Percentiles rank a stretch among this genome's conserved stretches.
These are phyloP conservation scores for Quercus mongolica DNA, from an alignment of 306 rosid species.

Conservation along the genomic window DNA sequence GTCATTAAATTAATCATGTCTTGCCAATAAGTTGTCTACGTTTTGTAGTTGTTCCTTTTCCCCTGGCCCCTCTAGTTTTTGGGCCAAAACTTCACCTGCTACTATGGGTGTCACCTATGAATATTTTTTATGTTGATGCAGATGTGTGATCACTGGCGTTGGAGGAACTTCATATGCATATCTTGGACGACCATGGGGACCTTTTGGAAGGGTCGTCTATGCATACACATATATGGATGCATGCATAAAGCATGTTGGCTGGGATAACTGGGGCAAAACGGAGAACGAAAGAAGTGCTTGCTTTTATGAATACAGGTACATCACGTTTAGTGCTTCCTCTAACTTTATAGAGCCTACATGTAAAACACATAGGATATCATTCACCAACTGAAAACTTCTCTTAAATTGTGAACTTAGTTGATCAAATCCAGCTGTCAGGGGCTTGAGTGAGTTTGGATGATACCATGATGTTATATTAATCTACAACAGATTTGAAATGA, in stretches of 20 bases:
- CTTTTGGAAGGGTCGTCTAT: slow-evolving; percentile 84
- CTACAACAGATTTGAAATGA: not conserved
- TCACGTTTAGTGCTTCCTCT: slow-evolving; percentile 1
- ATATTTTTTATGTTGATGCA: slow-evolving; percentile 30
- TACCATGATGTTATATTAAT: not conserved
- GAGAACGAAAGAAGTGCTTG: slow-evolving; percentile 79
- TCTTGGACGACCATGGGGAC: slow-evolving; percentile 96
- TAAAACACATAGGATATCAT: not conserved
- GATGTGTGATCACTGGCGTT: slow-evolving; percentile 81
- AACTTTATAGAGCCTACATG: slow-evolving; percentile 2
- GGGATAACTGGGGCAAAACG: slow-evolving; percentile 80
- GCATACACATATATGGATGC: slow-evolving; percentile 75
- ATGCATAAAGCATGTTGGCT: slow-evolving; percentile 64
- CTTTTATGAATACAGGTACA: slow-evolving; percentile 79
- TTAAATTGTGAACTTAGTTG: not conserved
- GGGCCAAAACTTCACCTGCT: slow-evolving; percentile 2
- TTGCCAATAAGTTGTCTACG: not conserved
- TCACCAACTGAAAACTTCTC: not conserved
- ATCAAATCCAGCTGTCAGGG: not conserved
- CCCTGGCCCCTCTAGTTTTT: not conserved
- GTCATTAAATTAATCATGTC: not conserved
- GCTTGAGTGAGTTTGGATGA: not conserved
- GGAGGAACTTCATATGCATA: slow-evolving; percentile 48
- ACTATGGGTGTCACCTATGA: slow-evolving; percentile 5
- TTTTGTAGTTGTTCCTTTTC: not conserved